Percentiles rank a stretch among this genome's conserved stretches.
These are phyloP conservation scores for Xylaria sp. DNA, from an alignment of 2,329 filamentous ascomycete genomes.

Conservation along the genomic window DNA sequence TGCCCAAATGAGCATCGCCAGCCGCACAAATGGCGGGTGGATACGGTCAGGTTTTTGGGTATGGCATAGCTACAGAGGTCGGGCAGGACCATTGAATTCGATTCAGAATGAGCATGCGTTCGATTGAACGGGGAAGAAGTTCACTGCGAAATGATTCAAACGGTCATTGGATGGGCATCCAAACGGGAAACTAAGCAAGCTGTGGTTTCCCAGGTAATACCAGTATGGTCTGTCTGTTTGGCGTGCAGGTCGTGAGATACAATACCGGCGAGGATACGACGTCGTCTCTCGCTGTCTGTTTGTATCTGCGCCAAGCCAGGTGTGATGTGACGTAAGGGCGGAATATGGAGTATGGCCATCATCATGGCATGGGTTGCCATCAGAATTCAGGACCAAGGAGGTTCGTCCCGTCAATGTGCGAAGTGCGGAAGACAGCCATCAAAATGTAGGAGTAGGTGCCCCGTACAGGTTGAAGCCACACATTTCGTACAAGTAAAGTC, in stretches of 20 bases:
- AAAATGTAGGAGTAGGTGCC: too few species aligned
- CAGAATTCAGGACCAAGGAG: background rate
- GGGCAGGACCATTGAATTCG: too few species aligned
- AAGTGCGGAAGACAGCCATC: too few species aligned
- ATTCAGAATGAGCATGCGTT: background rate
- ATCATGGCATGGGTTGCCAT: too few species aligned
- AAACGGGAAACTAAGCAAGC: background rate
- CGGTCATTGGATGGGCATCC: background rate
- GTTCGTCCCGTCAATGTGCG: background rate
- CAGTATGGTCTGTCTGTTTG: background rate
- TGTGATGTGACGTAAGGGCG: background rate
- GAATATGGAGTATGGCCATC: background rate
- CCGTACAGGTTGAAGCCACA: too few species aligned
- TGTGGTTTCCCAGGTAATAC: background rate
- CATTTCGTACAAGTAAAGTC: too few species aligned
- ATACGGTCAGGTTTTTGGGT: too few species aligned
- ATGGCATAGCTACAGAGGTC: too few species aligned
- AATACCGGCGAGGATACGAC: background rate
- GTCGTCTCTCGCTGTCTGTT: background rate
- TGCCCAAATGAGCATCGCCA: too few species aligned
- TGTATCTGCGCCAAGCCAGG: background rate
- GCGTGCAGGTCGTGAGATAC: background rate
- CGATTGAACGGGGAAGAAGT: background rate
- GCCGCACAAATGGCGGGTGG: too few species aligned
- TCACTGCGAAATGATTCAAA: background rate